These are phyloP conservation scores for Globisporangium nunn DNA, from an alignment of 352 stramenopile genomes.

Conservation along the genomic window DNA sequence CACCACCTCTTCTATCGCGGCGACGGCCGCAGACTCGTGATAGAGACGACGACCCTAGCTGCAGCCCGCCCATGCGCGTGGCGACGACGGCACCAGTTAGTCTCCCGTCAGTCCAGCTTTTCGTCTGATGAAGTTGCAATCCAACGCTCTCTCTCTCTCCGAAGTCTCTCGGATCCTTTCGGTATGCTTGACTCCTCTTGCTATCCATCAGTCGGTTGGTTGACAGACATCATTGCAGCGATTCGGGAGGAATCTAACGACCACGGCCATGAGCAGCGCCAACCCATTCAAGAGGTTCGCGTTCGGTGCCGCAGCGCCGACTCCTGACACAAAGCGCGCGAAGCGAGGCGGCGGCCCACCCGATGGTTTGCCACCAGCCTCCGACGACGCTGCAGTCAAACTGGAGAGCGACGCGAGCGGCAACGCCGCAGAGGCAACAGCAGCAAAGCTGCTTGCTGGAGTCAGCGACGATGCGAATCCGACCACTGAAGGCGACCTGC, in stretches of 20 bases:
- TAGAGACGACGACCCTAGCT: not conserved
- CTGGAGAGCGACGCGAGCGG: not conserved
- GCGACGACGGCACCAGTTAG: too few relatives aligned
- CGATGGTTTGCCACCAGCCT: not conserved
- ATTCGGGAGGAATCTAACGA: not conserved
- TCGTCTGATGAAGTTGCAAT: slow-evolving; percentile 1
- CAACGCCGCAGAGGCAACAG: not conserved
- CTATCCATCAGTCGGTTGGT: too few relatives aligned
- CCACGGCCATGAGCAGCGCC: not conserved
- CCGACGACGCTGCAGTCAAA: not conserved
- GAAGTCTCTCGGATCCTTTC: too few relatives aligned
- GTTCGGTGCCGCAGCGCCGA: slow-evolving; percentile 15
- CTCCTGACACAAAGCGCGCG: slow-evolving; percentile 3
- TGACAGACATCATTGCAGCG: too few relatives aligned
- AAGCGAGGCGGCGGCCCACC: not conserved
- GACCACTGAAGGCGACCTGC: too few relatives aligned
- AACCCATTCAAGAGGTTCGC: slow-evolving; percentile 71
- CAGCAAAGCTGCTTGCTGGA: not conserved
- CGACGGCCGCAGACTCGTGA: not conserved
- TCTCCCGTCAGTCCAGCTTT: not conserved
- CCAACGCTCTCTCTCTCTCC: not conserved
- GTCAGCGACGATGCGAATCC: too few relatives aligned
- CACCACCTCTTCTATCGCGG: too few relatives aligned
- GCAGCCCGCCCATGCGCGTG: too few relatives aligned
- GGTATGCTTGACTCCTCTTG: too few relatives aligned